These are phyloP conservation scores for Colletotrichum sojae DNA, from an alignment of 2,329 filamentous ascomycete genomes.

Conservation along the genomic window DNA sequence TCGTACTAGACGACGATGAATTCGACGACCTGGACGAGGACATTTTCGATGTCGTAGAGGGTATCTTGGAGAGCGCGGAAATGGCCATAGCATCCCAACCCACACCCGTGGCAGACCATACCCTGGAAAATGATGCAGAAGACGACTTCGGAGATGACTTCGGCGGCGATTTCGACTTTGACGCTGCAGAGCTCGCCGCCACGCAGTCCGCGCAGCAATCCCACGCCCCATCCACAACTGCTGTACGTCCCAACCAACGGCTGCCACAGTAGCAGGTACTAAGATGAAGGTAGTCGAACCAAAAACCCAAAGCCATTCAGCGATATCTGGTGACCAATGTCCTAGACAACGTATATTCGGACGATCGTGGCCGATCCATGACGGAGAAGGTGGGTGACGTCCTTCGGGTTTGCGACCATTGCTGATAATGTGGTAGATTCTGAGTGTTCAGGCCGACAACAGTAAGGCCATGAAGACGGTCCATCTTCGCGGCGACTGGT, in stretches of 20 bases:
- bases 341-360: conserved; percentile 76
- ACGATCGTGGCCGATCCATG: conserved; percentile 70
- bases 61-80: conserved; percentile 48
- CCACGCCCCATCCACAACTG: conserved; percentile 44
- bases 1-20: conserved; percentile 66
- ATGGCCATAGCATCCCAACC: conserved; percentile 17
- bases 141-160: conserved; percentile 82
- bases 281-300: conserved; percentile 76
- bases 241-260: conserved; percentile 53
- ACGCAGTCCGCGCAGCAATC: conserved; percentile 72
- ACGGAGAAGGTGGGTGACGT: conserved; percentile 77
- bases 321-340: conserved; percentile 87
- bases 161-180: conserved; percentile 84
- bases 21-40: conserved; percentile 79
- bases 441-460: conserved; percentile 86
- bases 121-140: conserved; percentile 61
- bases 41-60: conserved; percentile 64
- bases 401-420: not conserved
- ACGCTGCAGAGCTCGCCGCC: conserved; percentile 80
- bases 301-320: conserved; percentile 82
- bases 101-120: conserved; percentile 25
- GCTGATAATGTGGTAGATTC: conserved; percentile 67
- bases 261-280: conserved; percentile 62
- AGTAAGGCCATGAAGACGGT: conserved; percentile 77
- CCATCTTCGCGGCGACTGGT: conserved; percentile 88